A percentile compares a stretch with the other conserved stretches of the same genome.
These are phyloP conservation scores for Sarocladium brachiariae DNA, from an alignment of 2,329 filamentous ascomycete genomes.

Conservation along the genomic window DNA sequence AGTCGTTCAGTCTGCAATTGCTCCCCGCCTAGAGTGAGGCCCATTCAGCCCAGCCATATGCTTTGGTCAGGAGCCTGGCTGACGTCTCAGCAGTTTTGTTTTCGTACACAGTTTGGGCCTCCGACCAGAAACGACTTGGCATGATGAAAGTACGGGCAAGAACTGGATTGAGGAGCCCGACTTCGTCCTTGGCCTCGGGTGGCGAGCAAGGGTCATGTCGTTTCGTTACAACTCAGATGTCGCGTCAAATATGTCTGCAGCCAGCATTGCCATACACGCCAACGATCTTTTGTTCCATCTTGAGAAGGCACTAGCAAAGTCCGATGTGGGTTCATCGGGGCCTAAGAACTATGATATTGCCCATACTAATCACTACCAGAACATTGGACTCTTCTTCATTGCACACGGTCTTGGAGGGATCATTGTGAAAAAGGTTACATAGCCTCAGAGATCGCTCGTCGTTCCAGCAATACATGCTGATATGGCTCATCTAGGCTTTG, in stretches of 20 bases:
- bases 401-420: slow-evolving; percentile 19
- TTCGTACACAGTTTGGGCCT: slow-evolving; percentile 1
- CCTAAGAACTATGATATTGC: background rate
- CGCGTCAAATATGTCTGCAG: slow-evolving; percentile 2
- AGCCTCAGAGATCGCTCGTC: background rate
- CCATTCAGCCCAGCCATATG: background rate
- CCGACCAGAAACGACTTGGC: slow-evolving; percentile 2
- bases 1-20: background rate
- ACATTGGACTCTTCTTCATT: slow-evolving; percentile 17
- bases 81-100: background rate
- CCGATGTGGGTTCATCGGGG: slow-evolving; percentile 13
- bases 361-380: slow-evolving; percentile 11
- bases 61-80: background rate
- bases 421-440: slow-evolving; percentile 21
- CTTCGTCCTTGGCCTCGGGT: background rate
- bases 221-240: slow-evolving; percentile 8
- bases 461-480: background rate
- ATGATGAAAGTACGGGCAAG: background rate
- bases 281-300: slow-evolving; percentile 13
- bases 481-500: background rate
- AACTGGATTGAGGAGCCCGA: slow-evolving; percentile 1
- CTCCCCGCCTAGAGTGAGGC: slow-evolving; percentile 2
- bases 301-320: slow-evolving; percentile 13
- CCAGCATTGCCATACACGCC: slow-evolving; percentile 1
- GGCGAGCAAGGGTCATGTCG: background rate